Evolutionary conservation across 192 early-diverging fungal species (phyloP).

Genomic region (Cetraspora pellucida): DNA sequence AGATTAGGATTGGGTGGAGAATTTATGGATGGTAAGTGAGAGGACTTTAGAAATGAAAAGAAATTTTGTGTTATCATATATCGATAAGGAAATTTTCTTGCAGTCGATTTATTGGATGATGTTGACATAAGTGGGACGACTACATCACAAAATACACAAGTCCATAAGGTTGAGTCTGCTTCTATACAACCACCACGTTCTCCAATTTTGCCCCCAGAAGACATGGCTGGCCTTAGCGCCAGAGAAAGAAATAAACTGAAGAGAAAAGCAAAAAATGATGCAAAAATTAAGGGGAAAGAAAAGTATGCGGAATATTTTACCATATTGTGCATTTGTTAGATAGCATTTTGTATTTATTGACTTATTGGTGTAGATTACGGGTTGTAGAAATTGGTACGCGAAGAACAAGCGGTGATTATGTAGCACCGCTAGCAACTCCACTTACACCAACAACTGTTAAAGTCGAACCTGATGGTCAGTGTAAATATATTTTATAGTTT

Average conservation of each 20-base stretch:
- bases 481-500: neutral
- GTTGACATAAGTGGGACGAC: conserved; percentile 60
- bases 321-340: neutral
- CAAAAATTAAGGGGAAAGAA: conserved; percentile 72
- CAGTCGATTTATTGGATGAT: conserved; percentile 87
- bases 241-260: conserved; percentile 88
- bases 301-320: conserved; percentile 55
- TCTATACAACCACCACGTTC: conserved; percentile 39
- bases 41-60: neutral
- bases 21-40: conserved; percentile 75
- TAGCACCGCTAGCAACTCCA: conserved; percentile 30
- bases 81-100: neutral
- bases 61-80: neutral
- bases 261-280: conserved; percentile 79
- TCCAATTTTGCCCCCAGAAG: conserved; percentile 42
- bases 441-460: conserved; percentile 24
- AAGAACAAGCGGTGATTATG: conserved; percentile 34
- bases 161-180: conserved; percentile 36
- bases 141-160: conserved; percentile 31
- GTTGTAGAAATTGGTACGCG: conserved; percentile 45
- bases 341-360: neutral
- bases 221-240: conserved; percentile 82
- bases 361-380: conserved; percentile 44
- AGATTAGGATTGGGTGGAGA: conserved; percentile 85
- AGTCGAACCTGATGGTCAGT: conserved; percentile 30